phyloP scores from a whole-genome alignment of 139 green algal species.

The Coelastrella sp. region DNA sequence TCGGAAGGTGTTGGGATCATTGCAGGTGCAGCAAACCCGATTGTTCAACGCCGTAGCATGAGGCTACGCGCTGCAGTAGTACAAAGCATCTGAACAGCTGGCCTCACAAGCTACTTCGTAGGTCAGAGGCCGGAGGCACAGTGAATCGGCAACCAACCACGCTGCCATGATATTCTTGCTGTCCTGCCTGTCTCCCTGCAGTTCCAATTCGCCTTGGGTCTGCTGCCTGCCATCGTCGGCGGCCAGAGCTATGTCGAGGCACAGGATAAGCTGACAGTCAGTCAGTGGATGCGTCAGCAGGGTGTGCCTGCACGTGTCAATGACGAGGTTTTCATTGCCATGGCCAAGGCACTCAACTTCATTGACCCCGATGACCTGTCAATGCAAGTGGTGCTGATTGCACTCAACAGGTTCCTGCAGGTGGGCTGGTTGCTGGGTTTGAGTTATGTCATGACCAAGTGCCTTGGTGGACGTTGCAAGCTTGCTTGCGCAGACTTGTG shows the following conservation, averaged over 20 bases:
- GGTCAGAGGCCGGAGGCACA: too few species aligned
- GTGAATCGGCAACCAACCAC: too few species aligned
- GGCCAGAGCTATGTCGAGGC: slow-evolving; percentile 94
- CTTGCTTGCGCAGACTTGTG: too few species aligned
- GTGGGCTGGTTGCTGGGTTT: slow-evolving; percentile 70
- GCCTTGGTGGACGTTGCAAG: too few species aligned
- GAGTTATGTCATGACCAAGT: too few species aligned
- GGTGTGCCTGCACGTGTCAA: slow-evolving; percentile 96
- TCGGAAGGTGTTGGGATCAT: too few species aligned
- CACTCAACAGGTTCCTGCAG: slow-evolving; percentile 98
- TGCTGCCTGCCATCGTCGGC: slow-evolving; percentile 95
- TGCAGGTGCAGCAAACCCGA: too few species aligned
- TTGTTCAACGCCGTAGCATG: too few species aligned
- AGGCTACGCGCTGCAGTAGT: too few species aligned
- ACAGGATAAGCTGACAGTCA: slow-evolving; percentile 96
- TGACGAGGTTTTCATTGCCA: slow-evolving; percentile 99
- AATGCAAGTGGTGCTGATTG: slow-evolving; percentile 97
- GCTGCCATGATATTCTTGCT: too few species aligned
- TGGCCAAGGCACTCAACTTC: slow-evolving; percentile 99
- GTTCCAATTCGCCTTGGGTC: slow-evolving; percentile 93
- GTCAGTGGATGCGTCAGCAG: slow-evolving; percentile 97
- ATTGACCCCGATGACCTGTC: slow-evolving; percentile 98
- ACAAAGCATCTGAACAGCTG: too few species aligned
- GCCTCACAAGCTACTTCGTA: too few species aligned
- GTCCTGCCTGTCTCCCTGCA: neutral